These are phyloP conservation scores for Sambucus nigra DNA, from an alignment of 129 eudicot species.

Conservation along the genomic window DNA sequence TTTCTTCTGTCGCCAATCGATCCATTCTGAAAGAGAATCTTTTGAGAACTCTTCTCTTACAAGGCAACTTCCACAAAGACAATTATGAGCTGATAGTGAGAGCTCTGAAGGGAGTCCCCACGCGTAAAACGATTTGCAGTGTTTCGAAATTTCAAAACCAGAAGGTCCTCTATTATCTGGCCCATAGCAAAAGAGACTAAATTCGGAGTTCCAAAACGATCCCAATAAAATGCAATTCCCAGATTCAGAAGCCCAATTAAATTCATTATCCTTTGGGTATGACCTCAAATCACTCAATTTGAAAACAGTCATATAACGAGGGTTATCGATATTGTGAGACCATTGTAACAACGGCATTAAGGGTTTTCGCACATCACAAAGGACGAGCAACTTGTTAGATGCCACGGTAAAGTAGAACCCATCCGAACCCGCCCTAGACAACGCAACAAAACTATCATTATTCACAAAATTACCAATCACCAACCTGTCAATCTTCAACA, in stretches of 20 bases:
- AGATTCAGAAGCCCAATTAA: constrained; percentile 41
- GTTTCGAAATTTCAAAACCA: constrained; percentile 24
- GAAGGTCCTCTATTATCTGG: constrained; percentile 18
- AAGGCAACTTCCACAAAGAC: constrained; percentile 67
- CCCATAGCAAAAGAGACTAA: constrained; percentile 69
- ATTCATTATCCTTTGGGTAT: constrained; percentile 23
- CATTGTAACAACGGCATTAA: constrained; percentile 54
- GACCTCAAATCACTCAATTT: constrained; percentile 60
- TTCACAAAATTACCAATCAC: background rate
- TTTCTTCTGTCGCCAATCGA: constrained; percentile 77
- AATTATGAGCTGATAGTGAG: constrained; percentile 31
- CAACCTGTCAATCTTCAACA: constrained; percentile 34
- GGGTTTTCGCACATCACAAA: constrained; percentile 71
- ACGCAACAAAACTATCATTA: constrained; percentile 43
- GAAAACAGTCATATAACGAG: constrained; percentile 33
- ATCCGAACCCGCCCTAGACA: constrained; percentile 42
- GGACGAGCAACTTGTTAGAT: constrained; percentile 38
- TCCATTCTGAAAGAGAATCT: constrained; percentile 56
- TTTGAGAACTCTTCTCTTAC: constrained; percentile 47
- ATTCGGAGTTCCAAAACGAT: constrained; percentile 69
- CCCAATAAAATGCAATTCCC: constrained; percentile 65
- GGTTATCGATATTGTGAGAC: constrained; percentile 48
- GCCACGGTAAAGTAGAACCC: constrained; percentile 42
- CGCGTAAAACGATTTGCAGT: constrained; percentile 34
- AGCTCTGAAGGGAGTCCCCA: constrained; percentile 78